Conservation (phyloP, 768 basidiomycete genomes). For the Pulveroboletus sp. region DNA sequence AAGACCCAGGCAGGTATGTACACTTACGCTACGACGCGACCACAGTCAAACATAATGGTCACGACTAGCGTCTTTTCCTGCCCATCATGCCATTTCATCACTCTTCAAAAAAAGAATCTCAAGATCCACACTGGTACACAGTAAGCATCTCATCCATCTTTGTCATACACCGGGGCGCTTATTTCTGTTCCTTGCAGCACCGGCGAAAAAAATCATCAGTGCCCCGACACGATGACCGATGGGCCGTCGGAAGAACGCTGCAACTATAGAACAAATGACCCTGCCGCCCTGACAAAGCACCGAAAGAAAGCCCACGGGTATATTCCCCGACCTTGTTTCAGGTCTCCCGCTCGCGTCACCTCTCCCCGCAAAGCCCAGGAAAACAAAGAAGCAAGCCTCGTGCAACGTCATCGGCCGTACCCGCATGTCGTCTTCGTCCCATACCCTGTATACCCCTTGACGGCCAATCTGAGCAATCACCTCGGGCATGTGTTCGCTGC, state of each 20-base stretch:
- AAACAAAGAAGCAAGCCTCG: not conserved
- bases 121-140: slow-evolving; percentile 16
- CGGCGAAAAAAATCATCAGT: slow-evolving; percentile 14
- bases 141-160: slow-evolving; percentile 4
- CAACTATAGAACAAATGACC: slow-evolving; percentile 22
- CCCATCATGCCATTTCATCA: slow-evolving; percentile 13
- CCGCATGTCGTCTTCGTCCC: not conserved
- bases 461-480: not conserved
- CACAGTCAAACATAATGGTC: not conserved
- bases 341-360: not conserved
- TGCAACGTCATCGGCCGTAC: not conserved
- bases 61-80: slow-evolving; percentile 12
- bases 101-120: slow-evolving; percentile 20
- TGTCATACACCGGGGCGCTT: not conserved
- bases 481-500: not conserved
- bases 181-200: slow-evolving; percentile 12
- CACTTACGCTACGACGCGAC: not conserved
- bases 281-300: slow-evolving; percentile 24
- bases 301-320: slow-evolving; percentile 22
- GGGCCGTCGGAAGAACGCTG: slow-evolving; percentile 3
- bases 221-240: slow-evolving; percentile 2
- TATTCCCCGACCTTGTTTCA: slow-evolving; percentile 10
- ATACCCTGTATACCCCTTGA: not conserved
- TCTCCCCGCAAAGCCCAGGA: not conserved
- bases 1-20: slow-evolving; percentile 5